These are phyloP conservation scores for Erodium texanum DNA, from an alignment of 441 rosid species.

Conservation along the genomic window DNA sequence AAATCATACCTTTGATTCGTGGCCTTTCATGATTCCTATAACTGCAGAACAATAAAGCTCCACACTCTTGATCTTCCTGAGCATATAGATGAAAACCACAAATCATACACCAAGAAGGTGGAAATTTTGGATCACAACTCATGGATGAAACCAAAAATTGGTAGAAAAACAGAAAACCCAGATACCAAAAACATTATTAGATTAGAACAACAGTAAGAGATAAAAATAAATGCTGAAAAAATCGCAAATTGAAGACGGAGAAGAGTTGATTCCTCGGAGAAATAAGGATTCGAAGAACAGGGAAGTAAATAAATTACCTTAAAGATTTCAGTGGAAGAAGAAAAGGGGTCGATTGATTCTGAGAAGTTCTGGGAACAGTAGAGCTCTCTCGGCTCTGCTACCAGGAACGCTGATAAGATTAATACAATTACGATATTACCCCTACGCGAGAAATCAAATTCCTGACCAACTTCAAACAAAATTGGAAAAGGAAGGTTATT, in stretches of 20 bases:
- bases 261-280: background rate
- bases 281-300: background rate
- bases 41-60: background rate
- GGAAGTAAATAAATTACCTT: background rate
- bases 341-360: background rate
- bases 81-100: background rate
- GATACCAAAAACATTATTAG: background rate
- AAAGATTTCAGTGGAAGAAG: background rate
- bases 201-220: background rate
- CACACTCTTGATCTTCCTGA: background rate
- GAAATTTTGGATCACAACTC: background rate
- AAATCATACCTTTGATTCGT: slow-evolving; percentile 30
- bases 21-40: slow-evolving; percentile 35
- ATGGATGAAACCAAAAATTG: too few relatives aligned
- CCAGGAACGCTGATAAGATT: background rate
- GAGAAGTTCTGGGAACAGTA: background rate
- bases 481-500: too few relatives aligned
- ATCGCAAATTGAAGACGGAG: background rate
- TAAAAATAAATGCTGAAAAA: background rate
- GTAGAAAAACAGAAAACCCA: background rate
- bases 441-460: background rate
- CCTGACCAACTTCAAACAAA: too few relatives aligned
- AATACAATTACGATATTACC: background rate
- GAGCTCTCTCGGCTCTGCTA: background rate
- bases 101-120: background rate